Percentiles rank a stretch among this genome's conserved stretches.
phyloP scores from a whole-genome alignment of 306 rosid species.

The Pyrus betulifolia region DNA sequence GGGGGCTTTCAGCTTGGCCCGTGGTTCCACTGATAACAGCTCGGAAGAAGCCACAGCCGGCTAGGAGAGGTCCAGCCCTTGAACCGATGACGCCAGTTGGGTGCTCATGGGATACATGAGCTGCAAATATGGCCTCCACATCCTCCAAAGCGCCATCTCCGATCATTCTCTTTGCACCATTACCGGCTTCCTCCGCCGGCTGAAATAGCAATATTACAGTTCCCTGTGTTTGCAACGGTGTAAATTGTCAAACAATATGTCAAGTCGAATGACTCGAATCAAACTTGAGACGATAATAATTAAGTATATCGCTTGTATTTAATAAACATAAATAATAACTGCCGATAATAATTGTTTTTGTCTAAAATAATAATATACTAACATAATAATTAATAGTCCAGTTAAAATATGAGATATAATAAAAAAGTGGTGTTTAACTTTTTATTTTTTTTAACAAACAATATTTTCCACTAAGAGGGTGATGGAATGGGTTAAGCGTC shows the following conservation, averaged over 20 bases:
- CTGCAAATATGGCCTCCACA: constrained; percentile 92
- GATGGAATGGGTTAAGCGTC: too few relatives aligned
- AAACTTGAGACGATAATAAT: not conserved
- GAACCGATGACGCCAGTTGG: constrained; percentile 80
- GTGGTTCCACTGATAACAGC: constrained; percentile 63
- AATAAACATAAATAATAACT: too few relatives aligned
- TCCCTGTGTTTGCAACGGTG: constrained; percentile 40
- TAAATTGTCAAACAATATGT: not conserved
- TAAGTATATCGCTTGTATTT: too few relatives aligned
- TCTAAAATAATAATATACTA: too few relatives aligned
- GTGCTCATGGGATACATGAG: constrained; percentile 79
- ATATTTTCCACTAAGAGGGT: too few relatives aligned
- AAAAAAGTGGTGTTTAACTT: too few relatives aligned
- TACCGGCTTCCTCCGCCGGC: constrained; percentile 98
- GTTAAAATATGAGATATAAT: too few relatives aligned
- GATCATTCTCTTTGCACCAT: constrained; percentile 91
- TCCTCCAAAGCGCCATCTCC: constrained; percentile 74
- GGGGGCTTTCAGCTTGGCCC: constrained; percentile 36
- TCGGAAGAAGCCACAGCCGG: constrained; percentile 91
- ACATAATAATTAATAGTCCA: too few relatives aligned
- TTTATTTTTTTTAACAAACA: too few relatives aligned
- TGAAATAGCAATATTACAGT: constrained; percentile 83
- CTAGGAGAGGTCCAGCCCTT: constrained; percentile 77
- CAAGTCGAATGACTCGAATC: not conserved
- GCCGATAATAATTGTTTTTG: too few relatives aligned